These are phyloP conservation scores for Lepidium sativum DNA, from an alignment of 345 rosid species.

Conservation along the genomic window DNA sequence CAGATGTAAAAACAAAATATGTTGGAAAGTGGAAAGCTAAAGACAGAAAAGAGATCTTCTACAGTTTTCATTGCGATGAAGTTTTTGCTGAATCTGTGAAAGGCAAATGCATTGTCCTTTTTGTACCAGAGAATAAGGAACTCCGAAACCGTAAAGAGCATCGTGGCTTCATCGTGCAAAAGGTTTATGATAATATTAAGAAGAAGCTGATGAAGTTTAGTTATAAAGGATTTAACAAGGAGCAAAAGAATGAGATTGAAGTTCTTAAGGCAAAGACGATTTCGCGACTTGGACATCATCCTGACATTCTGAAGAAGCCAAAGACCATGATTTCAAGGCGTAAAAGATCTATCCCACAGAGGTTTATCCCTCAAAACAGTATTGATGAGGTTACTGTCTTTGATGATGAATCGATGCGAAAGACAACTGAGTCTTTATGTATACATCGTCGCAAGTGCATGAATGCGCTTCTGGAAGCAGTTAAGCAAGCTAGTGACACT, in stretches of 20 bases:
- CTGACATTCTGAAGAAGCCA: not conserved
- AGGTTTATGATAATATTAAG: slow-evolving; percentile 42
- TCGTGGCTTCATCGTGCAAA: slow-evolving; percentile 71
- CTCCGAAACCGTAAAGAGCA: slow-evolving; percentile 46
- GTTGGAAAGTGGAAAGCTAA: slow-evolving; percentile 56
- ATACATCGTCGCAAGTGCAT: no score
- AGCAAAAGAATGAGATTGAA: slow-evolving; percentile 44
- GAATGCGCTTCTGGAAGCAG: no score
- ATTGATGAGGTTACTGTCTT: no score
- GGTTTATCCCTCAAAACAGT: no score
- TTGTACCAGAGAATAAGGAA: slow-evolving; percentile 62
- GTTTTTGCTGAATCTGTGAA: slow-evolving; percentile 70
- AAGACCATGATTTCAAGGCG: not conserved
- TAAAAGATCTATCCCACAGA: no score
- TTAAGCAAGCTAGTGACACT: no score
- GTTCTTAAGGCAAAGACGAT: slow-evolving; percentile 48
- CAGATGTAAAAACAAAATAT: slow-evolving; percentile 58
- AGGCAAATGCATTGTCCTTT: slow-evolving; percentile 64
- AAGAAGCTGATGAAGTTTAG: slow-evolving; percentile 39
- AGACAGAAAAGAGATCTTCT: slow-evolving; percentile 63
- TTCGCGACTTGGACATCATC: slow-evolving; percentile 37
- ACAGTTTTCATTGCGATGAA: slow-evolving; percentile 77
- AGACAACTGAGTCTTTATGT: no score
- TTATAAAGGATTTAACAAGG: slow-evolving; percentile 35
- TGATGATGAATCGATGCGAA: no score